phyloP scores from a whole-genome alignment of 2,329 filamentous ascomycete species.

The Coniochaeta sp. region DNA sequence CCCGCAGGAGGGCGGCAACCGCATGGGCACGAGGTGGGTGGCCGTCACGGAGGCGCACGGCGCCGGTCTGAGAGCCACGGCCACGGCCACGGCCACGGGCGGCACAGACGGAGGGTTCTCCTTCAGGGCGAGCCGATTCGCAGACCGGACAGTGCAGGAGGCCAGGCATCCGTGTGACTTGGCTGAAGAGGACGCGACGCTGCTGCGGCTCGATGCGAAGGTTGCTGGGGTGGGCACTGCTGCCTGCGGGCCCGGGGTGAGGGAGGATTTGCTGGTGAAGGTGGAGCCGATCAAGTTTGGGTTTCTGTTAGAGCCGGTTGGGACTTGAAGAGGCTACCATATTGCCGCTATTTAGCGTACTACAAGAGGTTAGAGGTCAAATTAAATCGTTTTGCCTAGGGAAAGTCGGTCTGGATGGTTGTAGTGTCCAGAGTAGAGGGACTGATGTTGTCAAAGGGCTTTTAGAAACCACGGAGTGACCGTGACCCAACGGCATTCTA shows the following conservation, averaged over 20 bases:
- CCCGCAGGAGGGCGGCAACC: slow-evolving; percentile 62
- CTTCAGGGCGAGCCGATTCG: slow-evolving; percentile 51
- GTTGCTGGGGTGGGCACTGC: slow-evolving; percentile 43
- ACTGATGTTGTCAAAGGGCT: too few relatives aligned
- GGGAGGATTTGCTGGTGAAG: slow-evolving; percentile 35
- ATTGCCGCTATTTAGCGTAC: background rate
- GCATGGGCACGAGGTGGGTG: slow-evolving; percentile 53
- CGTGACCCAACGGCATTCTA: too few relatives aligned
- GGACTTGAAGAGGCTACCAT: background rate
- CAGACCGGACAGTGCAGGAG: slow-evolving; percentile 42
- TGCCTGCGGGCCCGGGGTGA: slow-evolving; percentile 40
- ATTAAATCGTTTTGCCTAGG: too few relatives aligned
- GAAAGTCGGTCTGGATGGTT: too few relatives aligned
- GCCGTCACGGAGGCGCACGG: slow-evolving; percentile 16
- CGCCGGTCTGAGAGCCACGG: slow-evolving; percentile 21
- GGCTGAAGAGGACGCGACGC: slow-evolving; percentile 35
- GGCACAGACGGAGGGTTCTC: slow-evolving; percentile 29
- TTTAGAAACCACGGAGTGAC: too few relatives aligned
- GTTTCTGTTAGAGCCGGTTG: slow-evolving; percentile 27
- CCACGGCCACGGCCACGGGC: too few relatives aligned
- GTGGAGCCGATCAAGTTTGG: slow-evolving; percentile 30
- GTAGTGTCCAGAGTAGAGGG: too few relatives aligned
- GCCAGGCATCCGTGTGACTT: slow-evolving; percentile 60
- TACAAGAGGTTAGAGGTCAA: background rate
- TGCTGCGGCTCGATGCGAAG: slow-evolving; percentile 34